Evolutionary conservation across 371 early-diverging fungal species (phyloP).

Genomic region (Cokeromyces recurvatus): DNA sequence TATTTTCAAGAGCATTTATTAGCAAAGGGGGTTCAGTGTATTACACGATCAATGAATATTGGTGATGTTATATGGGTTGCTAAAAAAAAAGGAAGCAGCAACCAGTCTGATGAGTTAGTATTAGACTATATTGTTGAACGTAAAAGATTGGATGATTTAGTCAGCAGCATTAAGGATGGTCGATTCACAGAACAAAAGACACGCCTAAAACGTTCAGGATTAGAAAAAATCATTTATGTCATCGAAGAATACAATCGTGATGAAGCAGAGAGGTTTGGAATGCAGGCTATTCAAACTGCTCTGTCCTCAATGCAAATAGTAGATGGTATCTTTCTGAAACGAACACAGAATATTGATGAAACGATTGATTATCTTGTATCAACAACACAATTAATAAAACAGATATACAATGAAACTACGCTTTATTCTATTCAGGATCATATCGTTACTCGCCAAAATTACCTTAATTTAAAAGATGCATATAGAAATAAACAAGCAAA

Average conservation of each 20-base stretch:
- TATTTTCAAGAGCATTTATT: constrained; percentile 68
- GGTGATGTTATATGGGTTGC: constrained; percentile 94
- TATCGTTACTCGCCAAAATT: constrained; percentile 46
- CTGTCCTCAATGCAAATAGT: constrained; percentile 65
- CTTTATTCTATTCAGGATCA: constrained; percentile 58
- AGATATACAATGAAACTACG: constrained; percentile 38
- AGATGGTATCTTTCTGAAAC: constrained; percentile 72
- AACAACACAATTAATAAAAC: constrained; percentile 50
- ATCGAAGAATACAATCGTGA: constrained; percentile 71
- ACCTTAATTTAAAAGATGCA: constrained; percentile 42
- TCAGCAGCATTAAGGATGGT: constrained; percentile 90
- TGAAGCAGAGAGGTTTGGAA: constrained; percentile 45
- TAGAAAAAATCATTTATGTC: constrained; percentile 75
- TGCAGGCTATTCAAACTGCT: constrained; percentile 60
- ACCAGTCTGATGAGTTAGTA: constrained; percentile 62
- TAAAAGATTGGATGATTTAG: constrained; percentile 92
- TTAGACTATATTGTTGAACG: constrained; percentile 89
- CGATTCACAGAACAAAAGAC: constrained; percentile 95
- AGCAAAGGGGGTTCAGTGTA: constrained; percentile 46
- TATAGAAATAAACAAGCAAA: neutral
- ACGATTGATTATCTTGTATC: constrained; percentile 70
- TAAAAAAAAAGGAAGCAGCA: constrained; percentile 29
- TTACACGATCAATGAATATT: constrained; percentile 65
- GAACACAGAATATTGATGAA: constrained; percentile 66
- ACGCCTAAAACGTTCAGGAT: constrained; percentile 65